Evolutionary conservation across 2,329 filamentous ascomycete species (phyloP), one percentile per base, ranked within the genome.

Genomic region (Amauroascus niger): DNA sequence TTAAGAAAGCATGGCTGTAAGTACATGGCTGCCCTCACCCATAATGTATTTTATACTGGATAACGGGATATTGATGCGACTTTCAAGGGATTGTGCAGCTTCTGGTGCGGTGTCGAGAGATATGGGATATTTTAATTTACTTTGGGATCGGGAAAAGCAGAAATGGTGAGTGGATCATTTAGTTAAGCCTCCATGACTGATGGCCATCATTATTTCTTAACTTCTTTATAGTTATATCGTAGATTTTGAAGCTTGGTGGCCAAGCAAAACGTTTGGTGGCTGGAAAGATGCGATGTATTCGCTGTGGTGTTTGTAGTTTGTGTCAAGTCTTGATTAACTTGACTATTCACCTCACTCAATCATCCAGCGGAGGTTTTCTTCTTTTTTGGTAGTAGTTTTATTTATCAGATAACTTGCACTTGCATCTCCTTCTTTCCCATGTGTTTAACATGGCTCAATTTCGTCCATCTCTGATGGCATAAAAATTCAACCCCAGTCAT

Each of bases 1-100:
- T 52, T 14, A 52, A 52, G 28, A 26, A 46, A 14, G 41, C 41
- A 52, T 52, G 49, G 49, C 14, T 37, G 41, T 52, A 32, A 20
- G 41, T 52, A 3, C 3, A 11, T 20, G 30, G 13, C n/a, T 9
- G 20, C 13, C 26, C 26, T 43, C 26, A 7, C 28, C 32, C 18
- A 7, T 37, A 53, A 30, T 30, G 26, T 35, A 35, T 35, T 35
- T 11, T n/a, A n/a, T n/a, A n/a, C n/a, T n/a, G n/a, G n/a, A n/a
- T n/a, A n/a, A n/a, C n/a, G n/a, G n/a, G n/a, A n/a, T 35, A 35
- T 11, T 35, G 13, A 35, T 35, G 33, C 33, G 13, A 35, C 6
- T 11, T 11, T 35, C 3, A 11, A 35, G 51, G 1, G 51, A 53
- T 3, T 53, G 51, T 16, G 24, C 24, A 2, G 28, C 32, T 7